phyloP scores from a whole-genome alignment of 1,284 basidiomycete genomes.

The Retiboletus flavoniger region DNA sequence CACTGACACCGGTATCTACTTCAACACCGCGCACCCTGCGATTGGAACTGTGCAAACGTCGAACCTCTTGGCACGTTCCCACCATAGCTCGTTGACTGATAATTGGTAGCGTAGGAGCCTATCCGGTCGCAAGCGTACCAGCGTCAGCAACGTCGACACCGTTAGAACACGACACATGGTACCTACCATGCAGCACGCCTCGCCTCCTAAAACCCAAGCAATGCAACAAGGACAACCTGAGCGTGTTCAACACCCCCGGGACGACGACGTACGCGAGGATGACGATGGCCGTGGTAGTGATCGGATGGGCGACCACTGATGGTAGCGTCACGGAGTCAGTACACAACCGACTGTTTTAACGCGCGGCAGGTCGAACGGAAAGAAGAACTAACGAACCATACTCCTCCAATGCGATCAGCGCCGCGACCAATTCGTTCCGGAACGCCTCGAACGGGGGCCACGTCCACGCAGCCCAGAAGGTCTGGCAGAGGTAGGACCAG shows the following conservation, averaged over 20 bases:
- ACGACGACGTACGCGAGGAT: constrained; percentile 18
- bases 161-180: background rate
- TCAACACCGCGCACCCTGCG: constrained; percentile 4
- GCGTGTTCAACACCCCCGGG: background rate
- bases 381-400: constrained; percentile 23
- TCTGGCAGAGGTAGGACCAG: constrained; percentile 14
- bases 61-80: constrained; percentile 17
- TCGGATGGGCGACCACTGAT: constrained; percentile 14
- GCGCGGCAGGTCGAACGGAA: background rate
- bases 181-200: constrained; percentile 17
- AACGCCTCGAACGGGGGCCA: constrained; percentile 29
- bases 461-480: constrained; percentile 20
- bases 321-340: background rate
- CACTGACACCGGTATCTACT: background rate
- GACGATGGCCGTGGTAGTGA: constrained; percentile 10
- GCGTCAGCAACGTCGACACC: background rate
- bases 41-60: constrained; percentile 14
- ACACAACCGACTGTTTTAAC: background rate
- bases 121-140: background rate
- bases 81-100: constrained; percentile 25
- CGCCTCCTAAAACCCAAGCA: background rate
- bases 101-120: constrained; percentile 16
- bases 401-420: constrained; percentile 11
- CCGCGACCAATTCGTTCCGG: constrained; percentile 15
- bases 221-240: background rate